Evolutionary conservation across 441 rosid species (phyloP).

Genomic region (Syzygium syzygioides): DNA sequence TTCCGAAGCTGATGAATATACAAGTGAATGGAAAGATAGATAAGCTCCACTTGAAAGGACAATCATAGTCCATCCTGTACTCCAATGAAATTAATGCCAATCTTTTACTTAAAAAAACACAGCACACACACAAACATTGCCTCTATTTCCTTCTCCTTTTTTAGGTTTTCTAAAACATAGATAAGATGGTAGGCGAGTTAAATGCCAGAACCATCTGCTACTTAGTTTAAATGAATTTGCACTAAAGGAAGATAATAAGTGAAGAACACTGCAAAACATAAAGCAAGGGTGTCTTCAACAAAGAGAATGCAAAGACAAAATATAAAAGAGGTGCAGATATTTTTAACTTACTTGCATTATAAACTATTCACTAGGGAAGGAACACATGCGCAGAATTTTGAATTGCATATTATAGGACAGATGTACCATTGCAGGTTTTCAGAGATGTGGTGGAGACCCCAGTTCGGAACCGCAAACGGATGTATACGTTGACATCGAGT

Average conservation of each 20-base stretch:
- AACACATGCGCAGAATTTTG: not conserved
- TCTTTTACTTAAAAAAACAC: not conserved
- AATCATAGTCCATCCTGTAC: not conserved
- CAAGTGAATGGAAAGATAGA: not conserved
- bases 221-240: not conserved
- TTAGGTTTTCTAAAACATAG: not conserved
- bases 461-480: slow-evolving; percentile 83
- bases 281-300: not conserved
- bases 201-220: not conserved
- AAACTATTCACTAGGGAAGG: not conserved
- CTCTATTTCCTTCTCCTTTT: not conserved
- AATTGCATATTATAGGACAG: not conserved
- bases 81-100: not conserved
- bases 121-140: not conserved
- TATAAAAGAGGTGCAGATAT: not conserved
- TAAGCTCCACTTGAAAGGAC: not conserved
- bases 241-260: not conserved
- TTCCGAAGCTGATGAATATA: not conserved
- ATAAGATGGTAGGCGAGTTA: not conserved
- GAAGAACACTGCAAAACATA: not conserved
- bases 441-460: slow-evolving; percentile 71
- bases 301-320: not conserved
- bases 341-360: not conserved
- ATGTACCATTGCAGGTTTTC: slow-evolving; percentile 26
- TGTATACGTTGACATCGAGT: slow-evolving; percentile 77